These are phyloP conservation scores for Hypoxylon fuscum DNA, from an alignment of 495 filamentous ascomycete species.

Conservation along the genomic window DNA sequence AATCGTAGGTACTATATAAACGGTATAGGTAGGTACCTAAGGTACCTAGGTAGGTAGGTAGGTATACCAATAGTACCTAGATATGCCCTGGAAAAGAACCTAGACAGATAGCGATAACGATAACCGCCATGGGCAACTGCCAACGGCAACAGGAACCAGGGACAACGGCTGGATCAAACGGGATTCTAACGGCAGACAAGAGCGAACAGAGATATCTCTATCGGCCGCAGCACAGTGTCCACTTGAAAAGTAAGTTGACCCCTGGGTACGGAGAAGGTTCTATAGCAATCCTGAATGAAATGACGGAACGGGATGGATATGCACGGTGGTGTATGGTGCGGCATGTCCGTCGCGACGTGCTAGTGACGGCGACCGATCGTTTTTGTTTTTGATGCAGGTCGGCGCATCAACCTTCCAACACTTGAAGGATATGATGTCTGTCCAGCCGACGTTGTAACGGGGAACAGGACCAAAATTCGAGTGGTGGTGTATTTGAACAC, in stretches of 20 bases:
- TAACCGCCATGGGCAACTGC: too few species aligned
- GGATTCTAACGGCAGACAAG: background rate
- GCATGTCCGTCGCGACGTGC: conserved; percentile 20
- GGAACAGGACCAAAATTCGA: conserved; percentile 12
- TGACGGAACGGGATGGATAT: conserved; percentile 3
- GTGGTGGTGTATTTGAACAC: conserved; percentile 20
- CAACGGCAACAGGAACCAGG: background rate
- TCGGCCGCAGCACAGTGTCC: conserved; percentile 14
- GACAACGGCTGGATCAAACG: background rate
- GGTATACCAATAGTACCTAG: background rate
- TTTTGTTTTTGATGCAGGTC: conserved; percentile 36
- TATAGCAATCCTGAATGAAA: conserved; percentile 28
- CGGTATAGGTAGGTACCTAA: too few species aligned
- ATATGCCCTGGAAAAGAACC: too few species aligned
- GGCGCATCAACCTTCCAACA: conserved; percentile 34
- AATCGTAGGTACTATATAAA: too few species aligned
- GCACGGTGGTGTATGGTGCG: conserved; percentile 13
- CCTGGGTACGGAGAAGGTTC: conserved; percentile 11
- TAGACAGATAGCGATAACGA: background rate
- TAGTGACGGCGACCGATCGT: conserved; percentile 31
- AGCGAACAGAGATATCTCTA: conserved; percentile 14
- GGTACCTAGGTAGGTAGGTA: too few species aligned
- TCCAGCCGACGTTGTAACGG: conserved; percentile 18
- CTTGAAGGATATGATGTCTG: conserved; percentile 29
- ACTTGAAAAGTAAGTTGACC: conserved; percentile 19